Base-by-base conservation (phyloP, 345 rosid species). In the Limnanthes douglasii region DNA sequence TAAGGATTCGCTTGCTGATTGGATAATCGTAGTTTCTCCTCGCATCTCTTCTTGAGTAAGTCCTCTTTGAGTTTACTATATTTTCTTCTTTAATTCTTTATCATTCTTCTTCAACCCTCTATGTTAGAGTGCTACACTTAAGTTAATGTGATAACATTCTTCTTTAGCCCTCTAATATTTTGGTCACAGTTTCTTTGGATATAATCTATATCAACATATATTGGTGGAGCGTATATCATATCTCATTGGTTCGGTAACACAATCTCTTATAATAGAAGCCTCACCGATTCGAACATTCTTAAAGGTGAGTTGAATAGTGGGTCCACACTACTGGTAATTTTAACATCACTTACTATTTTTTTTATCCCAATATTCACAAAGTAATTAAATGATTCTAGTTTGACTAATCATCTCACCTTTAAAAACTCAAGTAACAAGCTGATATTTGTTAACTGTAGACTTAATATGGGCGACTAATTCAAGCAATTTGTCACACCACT, bases 381-480 rank as follows among this genome's bases (percentile, higher is more conserved):
- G 54, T 83, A 83, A 62, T 83, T 88, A 31, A 78, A 78, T 0
- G 97, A 88, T 60, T 83, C 93, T 46, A 88, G 36, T 37, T 79
- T 88, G 72, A 88, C 97, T 39, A 83, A 59, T 34, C 97, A 95
- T 54, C 90, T 66, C 28, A 73, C 78, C 97, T 57, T 57, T 21
- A 57, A 40, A 12, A 57, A 57, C 57, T 57, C 63, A 0, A 53
- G 63, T 32, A 57, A 49, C 1, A 57, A 57, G 23, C 40, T 34
- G 15, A 39, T n/a, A 57, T 11, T 57, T 57, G 39, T 45, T 43
- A 4, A 18, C 31, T 11, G 53, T 22, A 13, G 53, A 39, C 27
- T 57, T 50, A 23, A 57, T 44, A 28, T 57, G n/a, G n/a, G n/a
- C n/a, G n/a, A n/a, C n/a, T n/a, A n/a, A n/a, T n/a, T n/a, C n/a